Evolutionary conservation across 2,329 filamentous ascomycete species (phyloP).

Genomic region (Aspergillus jensenii): DNA sequence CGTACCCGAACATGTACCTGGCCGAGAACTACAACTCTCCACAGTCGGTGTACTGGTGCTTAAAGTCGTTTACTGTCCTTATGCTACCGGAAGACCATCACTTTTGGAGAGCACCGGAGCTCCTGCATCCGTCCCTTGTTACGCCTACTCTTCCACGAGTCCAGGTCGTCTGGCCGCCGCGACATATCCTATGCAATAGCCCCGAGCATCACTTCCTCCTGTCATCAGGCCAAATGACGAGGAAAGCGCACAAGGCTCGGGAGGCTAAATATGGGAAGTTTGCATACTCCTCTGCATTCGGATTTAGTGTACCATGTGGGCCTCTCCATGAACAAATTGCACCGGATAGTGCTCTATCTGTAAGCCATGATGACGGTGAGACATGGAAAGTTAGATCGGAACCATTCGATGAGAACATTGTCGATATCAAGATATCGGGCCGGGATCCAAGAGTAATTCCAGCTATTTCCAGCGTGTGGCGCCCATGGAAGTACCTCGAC

Average conservation of each 20-base stretch:
- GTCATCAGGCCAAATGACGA: conserved; percentile 41
- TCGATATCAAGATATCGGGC: neutral
- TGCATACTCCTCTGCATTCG: conserved; percentile 51
- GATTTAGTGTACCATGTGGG: conserved; percentile 45
- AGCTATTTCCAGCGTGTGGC: conserved; percentile 11
- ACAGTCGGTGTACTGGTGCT: conserved; percentile 56
- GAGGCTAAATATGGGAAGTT: conserved; percentile 52
- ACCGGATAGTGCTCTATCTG: conserved; percentile 39
- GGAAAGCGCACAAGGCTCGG: conserved; percentile 40
- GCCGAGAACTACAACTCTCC: conserved; percentile 59
- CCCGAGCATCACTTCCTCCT: conserved; percentile 46
- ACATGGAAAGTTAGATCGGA: conserved; percentile 43
- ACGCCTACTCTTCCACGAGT: conserved; percentile 13
- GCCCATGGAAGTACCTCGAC: conserved; percentile 17
- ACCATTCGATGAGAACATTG: conserved; percentile 5
- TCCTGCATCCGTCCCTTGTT: conserved; percentile 29
- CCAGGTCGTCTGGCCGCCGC: conserved; percentile 26
- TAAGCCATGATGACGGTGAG: conserved; percentile 40
- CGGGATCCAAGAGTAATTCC: neutral
- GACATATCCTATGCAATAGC: conserved; percentile 48
- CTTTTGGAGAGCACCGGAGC: conserved; percentile 50
- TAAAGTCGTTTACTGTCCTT: conserved; percentile 52
- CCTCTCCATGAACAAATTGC: conserved; percentile 40
- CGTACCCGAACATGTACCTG: conserved; percentile 55
- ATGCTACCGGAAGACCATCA: conserved; percentile 35